Evolutionary conservation across 2,329 filamentous ascomycete species (phyloP), one percentile per base, ranked within the genome.

Genomic region (Clathrospora elynae): DNA sequence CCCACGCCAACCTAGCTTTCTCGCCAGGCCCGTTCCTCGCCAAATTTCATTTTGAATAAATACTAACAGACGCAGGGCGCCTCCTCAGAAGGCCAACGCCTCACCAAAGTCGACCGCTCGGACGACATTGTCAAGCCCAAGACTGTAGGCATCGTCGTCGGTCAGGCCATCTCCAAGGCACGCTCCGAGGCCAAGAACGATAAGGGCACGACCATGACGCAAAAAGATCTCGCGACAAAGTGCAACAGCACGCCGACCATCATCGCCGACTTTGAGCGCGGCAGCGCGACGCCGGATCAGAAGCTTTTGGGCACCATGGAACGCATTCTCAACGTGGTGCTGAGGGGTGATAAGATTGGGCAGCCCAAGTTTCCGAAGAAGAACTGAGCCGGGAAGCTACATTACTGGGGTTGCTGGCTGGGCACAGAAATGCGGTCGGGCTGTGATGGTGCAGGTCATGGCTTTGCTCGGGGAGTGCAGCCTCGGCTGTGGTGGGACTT

Each of bases 81-180:
- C 49, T 79, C 68, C 39, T 46, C 49, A 33, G 92, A 97, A 75
- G 93, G 93, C 61, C 93, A 99, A 77, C 91, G 89, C 70, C 81
- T 97, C 56, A 97, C 93, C 59, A 96, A 97, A 79, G 91, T 99
- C 73, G 93, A 97, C 80, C 91, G 92, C 60, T 86, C 85, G 70
- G 91, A 97, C 78, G 93, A 96, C 71, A 96, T 96, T 75, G 86
- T 97, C 75, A 96, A 96, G 78, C 91, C 90, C 67, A 95, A 95
- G 78, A 95, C 90, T 32, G 79, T 73, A 46, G 90, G 90, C 69
- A 79, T 81, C 65, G 79, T 82, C 42, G 89, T 97, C 55, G 90
- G 88, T 64, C 83, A 88, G 57, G 88, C 86, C 55, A 96, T 97
- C 75, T 81, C 84, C 64, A 81, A 86, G 65, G 83, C 87, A 42